Conservation (phyloP, 1,139 yeast genomes). For the Kazachstania sp. region DNA sequence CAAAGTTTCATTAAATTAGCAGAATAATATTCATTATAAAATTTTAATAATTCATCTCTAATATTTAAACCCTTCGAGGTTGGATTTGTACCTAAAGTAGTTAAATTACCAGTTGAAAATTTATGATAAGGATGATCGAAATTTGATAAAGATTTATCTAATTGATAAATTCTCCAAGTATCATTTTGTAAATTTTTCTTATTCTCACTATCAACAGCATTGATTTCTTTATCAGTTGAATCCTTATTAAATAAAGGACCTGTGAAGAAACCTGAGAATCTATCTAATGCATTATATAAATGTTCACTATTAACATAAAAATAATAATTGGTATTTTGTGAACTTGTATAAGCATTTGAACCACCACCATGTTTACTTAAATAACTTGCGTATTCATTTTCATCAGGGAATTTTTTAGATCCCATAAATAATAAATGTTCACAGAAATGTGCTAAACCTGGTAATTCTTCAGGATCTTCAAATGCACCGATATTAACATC, state of each 20-base stretch:
- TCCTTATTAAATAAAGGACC: slow-evolving; percentile 70
- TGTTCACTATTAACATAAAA: slow-evolving; percentile 74
- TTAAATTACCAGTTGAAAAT: slow-evolving; percentile 65
- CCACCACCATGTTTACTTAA: slow-evolving; percentile 62
- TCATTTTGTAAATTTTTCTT: slow-evolving; percentile 90
- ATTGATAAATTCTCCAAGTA: slow-evolving; percentile 78
- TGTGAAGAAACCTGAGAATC: slow-evolving; percentile 89
- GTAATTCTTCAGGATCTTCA: slow-evolving; percentile 62
- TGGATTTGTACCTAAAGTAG: slow-evolving; percentile 55
- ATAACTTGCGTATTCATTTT: slow-evolving; percentile 77
- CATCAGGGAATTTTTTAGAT: slow-evolving; percentile 84
- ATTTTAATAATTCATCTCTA: slow-evolving; percentile 55
- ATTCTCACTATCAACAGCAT: slow-evolving; percentile 93
- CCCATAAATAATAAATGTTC: slow-evolving; percentile 96
- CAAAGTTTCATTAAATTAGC: slow-evolving; percentile 82
- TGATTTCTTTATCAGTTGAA: slow-evolving; percentile 85
- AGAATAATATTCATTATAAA: slow-evolving; percentile 55
- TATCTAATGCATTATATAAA: slow-evolving; percentile 78
- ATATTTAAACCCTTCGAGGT: slow-evolving; percentile 44
- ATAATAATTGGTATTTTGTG: slow-evolving; percentile 84
- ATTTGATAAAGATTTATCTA: slow-evolving; percentile 68
- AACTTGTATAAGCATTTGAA: slow-evolving; percentile 80
- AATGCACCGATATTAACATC: slow-evolving; percentile 90
- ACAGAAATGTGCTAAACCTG: slow-evolving; percentile 94
- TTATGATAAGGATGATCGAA: slow-evolving; percentile 65